A percentile compares a stretch with the other conserved stretches of the same genome.
Evolutionary conservation across 2,329 filamentous ascomycete genomes (phyloP).

Genomic region (Tolypocladium tropicale): DNA sequence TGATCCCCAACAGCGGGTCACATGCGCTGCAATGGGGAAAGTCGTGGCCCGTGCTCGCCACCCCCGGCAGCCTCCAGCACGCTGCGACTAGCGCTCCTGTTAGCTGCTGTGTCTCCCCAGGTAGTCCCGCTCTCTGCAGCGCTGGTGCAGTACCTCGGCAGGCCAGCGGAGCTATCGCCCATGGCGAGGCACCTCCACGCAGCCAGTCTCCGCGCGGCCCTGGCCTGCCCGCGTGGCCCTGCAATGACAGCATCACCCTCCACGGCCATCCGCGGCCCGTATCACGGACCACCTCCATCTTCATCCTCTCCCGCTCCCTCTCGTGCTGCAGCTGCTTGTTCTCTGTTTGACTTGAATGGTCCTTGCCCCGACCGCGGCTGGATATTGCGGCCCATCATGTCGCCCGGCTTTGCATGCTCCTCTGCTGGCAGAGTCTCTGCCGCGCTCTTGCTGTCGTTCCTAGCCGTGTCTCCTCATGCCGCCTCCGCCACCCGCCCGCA

Average conservation of each 20-base stretch:
- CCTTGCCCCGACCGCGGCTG: not conserved
- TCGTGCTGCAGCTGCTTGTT: not conserved
- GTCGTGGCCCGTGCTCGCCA: not conserved
- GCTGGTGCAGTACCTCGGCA: accelerated
- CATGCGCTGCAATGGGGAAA: not conserved
- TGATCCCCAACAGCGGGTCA: constrained; percentile 1
- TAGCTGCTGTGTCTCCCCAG: not conserved
- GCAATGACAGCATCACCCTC: constrained; percentile 10
- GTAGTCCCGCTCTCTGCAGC: not conserved
- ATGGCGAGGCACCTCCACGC: not conserved
- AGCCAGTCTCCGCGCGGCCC: not conserved
- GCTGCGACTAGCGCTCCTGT: accelerated
- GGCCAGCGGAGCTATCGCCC: not conserved
- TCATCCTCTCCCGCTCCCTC: not conserved
- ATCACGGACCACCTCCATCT: not conserved
- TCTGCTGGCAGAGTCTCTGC: constrained; percentile 56
- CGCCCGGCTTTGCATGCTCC: constrained; percentile 25
- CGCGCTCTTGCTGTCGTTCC: constrained; percentile 53
- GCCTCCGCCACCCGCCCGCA: constrained; percentile 24
- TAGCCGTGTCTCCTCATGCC: constrained; percentile 44
- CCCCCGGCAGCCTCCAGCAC: no score
- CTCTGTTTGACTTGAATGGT: not conserved
- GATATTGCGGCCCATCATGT: constrained; percentile 3
- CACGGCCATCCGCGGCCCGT: constrained; percentile 1
- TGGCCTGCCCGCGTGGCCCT: constrained; percentile 4